A percentile compares a stretch with the other conserved stretches of the same genome.
Evolutionary conservation across 2,329 filamentous ascomycete genomes (phyloP).

Genomic region (Penicillium palitans): DNA sequence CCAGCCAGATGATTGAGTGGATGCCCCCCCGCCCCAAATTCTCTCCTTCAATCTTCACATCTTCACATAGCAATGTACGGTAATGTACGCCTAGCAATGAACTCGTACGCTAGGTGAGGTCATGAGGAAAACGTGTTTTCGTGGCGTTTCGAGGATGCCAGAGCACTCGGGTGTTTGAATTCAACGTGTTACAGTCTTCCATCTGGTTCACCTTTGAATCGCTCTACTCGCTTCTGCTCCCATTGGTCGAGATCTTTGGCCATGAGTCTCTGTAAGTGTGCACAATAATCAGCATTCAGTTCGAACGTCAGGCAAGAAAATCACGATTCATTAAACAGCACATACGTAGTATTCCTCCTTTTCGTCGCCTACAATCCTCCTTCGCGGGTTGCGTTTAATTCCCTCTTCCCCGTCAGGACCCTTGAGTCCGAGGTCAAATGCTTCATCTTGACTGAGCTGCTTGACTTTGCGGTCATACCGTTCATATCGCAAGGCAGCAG

Average conservation of each 20-base stretch:
- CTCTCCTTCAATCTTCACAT: background rate
- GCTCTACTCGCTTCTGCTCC: constrained; percentile 93
- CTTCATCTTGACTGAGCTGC: constrained; percentile 81
- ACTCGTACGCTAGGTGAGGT: constrained; percentile 1
- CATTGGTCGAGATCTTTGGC: constrained; percentile 92
- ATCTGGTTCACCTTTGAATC: constrained; percentile 86
- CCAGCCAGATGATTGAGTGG: background rate
- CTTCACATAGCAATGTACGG: background rate
- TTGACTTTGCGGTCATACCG: constrained; percentile 86
- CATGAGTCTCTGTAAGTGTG: constrained; percentile 63
- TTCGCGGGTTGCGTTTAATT: constrained; percentile 56
- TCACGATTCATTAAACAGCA: background rate
- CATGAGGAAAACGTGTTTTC: background rate
- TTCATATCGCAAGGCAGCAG: constrained; percentile 91
- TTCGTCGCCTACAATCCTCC: constrained; percentile 45
- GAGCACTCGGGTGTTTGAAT: constrained; percentile 18
- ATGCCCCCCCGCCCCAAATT: background rate
- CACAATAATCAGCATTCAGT: constrained; percentile 16
- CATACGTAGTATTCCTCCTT: constrained; percentile 51
- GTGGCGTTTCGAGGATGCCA: background rate
- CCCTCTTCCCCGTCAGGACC: constrained; percentile 72
- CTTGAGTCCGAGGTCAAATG: constrained; percentile 72
- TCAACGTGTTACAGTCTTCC: constrained; percentile 63
- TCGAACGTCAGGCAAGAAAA: background rate
- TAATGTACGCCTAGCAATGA: background rate